Evolutionary conservation across 176 grass and related monocot species (phyloP).

Genomic region (Metroxylon sagu): DNA sequence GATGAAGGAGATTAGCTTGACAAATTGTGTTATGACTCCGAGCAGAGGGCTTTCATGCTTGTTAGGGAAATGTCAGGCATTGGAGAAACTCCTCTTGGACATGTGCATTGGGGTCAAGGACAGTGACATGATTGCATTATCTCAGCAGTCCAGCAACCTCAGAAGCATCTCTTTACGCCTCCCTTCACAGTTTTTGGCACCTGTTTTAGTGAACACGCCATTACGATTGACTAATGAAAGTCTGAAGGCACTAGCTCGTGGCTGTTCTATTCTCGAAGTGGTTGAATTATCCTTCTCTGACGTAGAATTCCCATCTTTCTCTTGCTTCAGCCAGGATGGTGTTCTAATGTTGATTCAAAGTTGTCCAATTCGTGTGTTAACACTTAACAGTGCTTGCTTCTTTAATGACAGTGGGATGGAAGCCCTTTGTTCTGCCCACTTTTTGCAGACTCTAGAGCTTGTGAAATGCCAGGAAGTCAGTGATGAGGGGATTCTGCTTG

Average conservation of each 20-base stretch:
- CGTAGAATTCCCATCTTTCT: background rate
- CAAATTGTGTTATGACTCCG: slow-evolving; percentile 31
- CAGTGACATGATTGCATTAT: slow-evolving; percentile 37
- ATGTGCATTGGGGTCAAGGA: slow-evolving; percentile 46
- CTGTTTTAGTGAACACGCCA: background rate
- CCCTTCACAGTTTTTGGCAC: slow-evolving; percentile 14
- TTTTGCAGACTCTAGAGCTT: slow-evolving; percentile 46
- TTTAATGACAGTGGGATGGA: slow-evolving; percentile 40
- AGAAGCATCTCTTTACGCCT: slow-evolving; percentile 39
- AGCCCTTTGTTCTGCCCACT: slow-evolving; percentile 20
- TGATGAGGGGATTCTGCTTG: slow-evolving; percentile 32
- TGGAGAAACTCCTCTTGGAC: slow-evolving; percentile 54
- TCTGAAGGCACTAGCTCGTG: slow-evolving; percentile 32
- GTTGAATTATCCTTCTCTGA: slow-evolving; percentile 39
- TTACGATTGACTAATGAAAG: slow-evolving; percentile 41
- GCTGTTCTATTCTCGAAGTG: slow-evolving; percentile 47
- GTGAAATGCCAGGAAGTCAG: slow-evolving; percentile 22
- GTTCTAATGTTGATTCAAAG: slow-evolving; percentile 33
- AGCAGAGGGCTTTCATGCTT: slow-evolving; percentile 39
- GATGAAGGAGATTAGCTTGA: slow-evolving; percentile 51
- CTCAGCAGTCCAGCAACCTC: slow-evolving; percentile 43
- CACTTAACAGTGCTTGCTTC: slow-evolving; percentile 31
- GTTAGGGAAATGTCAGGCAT: slow-evolving; percentile 30
- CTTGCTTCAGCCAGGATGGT: slow-evolving; percentile 35
- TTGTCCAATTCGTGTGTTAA: slow-evolving; percentile 36